These are phyloP conservation scores for Tolypocladium ovalisporum DNA, from an alignment of 2,329 filamentous ascomycete genomes.

Conservation along the genomic window DNA sequence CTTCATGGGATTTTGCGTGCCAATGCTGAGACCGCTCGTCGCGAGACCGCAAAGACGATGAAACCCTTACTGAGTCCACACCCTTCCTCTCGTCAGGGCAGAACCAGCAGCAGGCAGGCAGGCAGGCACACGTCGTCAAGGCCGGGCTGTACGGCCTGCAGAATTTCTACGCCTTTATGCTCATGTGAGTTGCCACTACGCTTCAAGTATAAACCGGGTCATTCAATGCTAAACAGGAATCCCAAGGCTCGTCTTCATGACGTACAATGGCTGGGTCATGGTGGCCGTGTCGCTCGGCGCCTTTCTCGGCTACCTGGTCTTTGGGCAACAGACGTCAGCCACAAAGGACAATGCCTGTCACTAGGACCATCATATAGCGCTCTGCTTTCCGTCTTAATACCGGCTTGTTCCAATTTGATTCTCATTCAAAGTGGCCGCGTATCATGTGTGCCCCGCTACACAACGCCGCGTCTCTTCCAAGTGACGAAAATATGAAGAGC, in stretches of 20 bases:
- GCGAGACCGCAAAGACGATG: slow-evolving; percentile 14
- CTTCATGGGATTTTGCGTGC: slow-evolving; percentile 8
- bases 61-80: slow-evolving; percentile 49
- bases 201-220: not conserved
- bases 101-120: slow-evolving; percentile 48
- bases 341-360: slow-evolving; percentile 89
- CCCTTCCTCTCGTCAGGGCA: slow-evolving; percentile 64
- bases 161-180: slow-evolving; percentile 98
- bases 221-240: not conserved
- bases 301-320: slow-evolving; percentile 77
- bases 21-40: slow-evolving; percentile 18
- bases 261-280: slow-evolving; percentile 99
- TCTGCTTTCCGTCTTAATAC: not conserved
- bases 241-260: slow-evolving; percentile 92
- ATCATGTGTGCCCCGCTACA: too few relatives aligned
- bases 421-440: too few relatives aligned
- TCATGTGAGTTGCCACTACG: slow-evolving; percentile 61
- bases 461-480: not conserved
- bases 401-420: too few relatives aligned
- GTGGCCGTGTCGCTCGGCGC: slow-evolving; percentile 79
- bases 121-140: slow-evolving; percentile 67
- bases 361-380: slow-evolving; percentile 29
- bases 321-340: slow-evolving; percentile 58
- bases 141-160: slow-evolving; percentile 79
- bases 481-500: not conserved